phyloP scores from a whole-genome alignment of 495 filamentous ascomycete genomes.

The Tetracladium marchalianum region DNA sequence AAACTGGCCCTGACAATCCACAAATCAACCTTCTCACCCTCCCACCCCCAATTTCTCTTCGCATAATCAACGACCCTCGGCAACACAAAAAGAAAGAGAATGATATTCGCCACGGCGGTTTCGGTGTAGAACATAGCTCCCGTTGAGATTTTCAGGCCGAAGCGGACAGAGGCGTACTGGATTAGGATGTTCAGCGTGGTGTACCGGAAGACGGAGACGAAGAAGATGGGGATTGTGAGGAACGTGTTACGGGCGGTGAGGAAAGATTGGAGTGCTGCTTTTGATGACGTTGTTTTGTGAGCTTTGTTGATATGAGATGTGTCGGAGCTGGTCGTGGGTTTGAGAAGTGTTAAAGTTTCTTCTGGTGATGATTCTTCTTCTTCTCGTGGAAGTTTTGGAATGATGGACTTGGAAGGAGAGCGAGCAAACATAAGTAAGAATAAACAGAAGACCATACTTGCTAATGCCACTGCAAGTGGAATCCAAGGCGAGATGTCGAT shows the following conservation, averaged over 20 bases:
- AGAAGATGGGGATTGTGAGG: constrained; percentile 14
- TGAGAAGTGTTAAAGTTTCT: too few species aligned
- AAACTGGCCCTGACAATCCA: constrained; percentile 11
- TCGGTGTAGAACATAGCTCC: constrained; percentile 20
- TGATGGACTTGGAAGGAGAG: neutral
- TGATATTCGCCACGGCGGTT: constrained; percentile 18
- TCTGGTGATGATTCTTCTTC: neutral
- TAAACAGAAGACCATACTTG: constrained; percentile 7
- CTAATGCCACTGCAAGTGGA: constrained; percentile 11
- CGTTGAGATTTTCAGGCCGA: constrained; percentile 13
- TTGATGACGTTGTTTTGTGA: neutral
- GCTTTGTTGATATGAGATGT: neutral
- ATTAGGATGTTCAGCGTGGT: constrained; percentile 17
- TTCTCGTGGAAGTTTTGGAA: neutral
- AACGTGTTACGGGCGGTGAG: constrained; percentile 4
- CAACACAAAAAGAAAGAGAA: constrained; percentile 16
- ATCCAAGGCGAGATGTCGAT: constrained; percentile 20
- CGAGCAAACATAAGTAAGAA: constrained; percentile 7
- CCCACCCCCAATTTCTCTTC: constrained; percentile 3
- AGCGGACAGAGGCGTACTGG: constrained; percentile 18
- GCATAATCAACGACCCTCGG: constrained; percentile 8
- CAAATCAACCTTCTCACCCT: constrained; percentile 13
- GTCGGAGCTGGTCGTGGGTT: neutral
- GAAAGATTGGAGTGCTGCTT: constrained; percentile 1
- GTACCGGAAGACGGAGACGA: constrained; percentile 18